Evolutionary conservation across 1,139 yeast genomes (phyloP).

Genomic region (Candida tropicalis): DNA sequence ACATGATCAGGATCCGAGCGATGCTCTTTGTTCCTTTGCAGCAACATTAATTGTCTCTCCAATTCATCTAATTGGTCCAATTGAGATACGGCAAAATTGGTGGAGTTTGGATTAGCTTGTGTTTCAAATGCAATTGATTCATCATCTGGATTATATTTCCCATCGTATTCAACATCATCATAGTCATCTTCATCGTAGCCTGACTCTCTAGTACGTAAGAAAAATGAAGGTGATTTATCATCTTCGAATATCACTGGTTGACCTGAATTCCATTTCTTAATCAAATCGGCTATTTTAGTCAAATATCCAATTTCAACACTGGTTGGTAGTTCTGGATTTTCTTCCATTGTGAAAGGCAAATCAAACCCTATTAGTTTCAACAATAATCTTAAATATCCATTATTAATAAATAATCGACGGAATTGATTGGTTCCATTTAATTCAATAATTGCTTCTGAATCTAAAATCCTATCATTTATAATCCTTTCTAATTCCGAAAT

Average conservation of each 20-base stretch:
- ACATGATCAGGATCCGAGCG: neutral
- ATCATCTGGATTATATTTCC: slow-evolving; percentile 21
- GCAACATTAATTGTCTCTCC: slow-evolving; percentile 24
- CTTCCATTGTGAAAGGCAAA: slow-evolving; percentile 38
- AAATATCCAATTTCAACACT: slow-evolving; percentile 23
- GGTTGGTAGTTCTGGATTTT: slow-evolving; percentile 32
- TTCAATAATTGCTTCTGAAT: slow-evolving; percentile 14
- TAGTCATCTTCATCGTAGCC: slow-evolving; percentile 19
- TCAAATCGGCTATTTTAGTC: slow-evolving; percentile 24
- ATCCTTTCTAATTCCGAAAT: slow-evolving; percentile 39
- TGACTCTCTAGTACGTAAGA: slow-evolving; percentile 29
- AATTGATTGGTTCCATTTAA: slow-evolving; percentile 22
- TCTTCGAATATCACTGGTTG: slow-evolving; percentile 46
- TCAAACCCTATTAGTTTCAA: slow-evolving; percentile 37
- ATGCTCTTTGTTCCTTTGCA: neutral
- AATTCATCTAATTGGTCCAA: slow-evolving; percentile 37
- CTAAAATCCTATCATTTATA: slow-evolving; percentile 24
- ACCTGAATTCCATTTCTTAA: slow-evolving; percentile 33
- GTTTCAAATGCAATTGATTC: slow-evolving; percentile 42
- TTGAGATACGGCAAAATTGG: slow-evolving; percentile 25
- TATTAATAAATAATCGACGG: slow-evolving; percentile 35
- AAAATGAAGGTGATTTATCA: slow-evolving; percentile 41
- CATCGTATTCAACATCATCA: slow-evolving; percentile 20
- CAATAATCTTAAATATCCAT: slow-evolving; percentile 38
- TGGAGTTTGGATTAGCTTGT: slow-evolving; percentile 19